A percentile compares a stretch with the other conserved stretches of the same genome.
phyloP scores from a whole-genome alignment of 1,139 yeast species.

The Geotrichum phurueaensis region DNA sequence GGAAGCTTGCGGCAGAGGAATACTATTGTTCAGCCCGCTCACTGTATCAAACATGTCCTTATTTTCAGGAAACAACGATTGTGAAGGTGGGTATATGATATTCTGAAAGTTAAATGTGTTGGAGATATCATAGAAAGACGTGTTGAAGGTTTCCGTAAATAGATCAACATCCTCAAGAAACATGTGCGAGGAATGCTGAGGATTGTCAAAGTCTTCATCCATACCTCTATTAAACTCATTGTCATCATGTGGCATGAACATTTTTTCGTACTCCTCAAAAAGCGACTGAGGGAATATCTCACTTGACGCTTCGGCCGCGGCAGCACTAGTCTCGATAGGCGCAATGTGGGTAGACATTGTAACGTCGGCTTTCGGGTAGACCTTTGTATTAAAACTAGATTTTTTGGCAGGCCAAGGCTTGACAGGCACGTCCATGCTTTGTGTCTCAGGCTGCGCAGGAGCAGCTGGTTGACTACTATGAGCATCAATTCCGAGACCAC shows the following conservation, averaged over 20 bases:
- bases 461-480: neutral
- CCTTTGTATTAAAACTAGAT: neutral
- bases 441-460: neutral
- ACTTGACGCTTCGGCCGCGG: neutral
- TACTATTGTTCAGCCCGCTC: neutral
- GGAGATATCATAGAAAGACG: constrained; percentile 11
- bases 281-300: constrained; percentile 11
- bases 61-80: neutral
- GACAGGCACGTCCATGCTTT: neutral
- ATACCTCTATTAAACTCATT: neutral
- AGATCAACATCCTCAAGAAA: constrained; percentile 12
- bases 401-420: neutral
- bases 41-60: neutral
- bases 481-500: constrained; percentile 14
- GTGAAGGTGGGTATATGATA: constrained; percentile 7
- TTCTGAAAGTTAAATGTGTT: constrained; percentile 11
- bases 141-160: constrained; percentile 14
- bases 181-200: constrained; percentile 8
- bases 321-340: neutral
- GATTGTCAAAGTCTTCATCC: constrained; percentile 4
- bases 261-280: constrained; percentile 12
- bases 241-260: constrained; percentile 10
- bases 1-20: neutral
- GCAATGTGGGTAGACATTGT: neutral
- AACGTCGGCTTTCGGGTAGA: neutral